Evolutionary conservation across 2,329 filamentous ascomycete genomes (phyloP).

Genomic region (Aureobasidium sp.): DNA sequence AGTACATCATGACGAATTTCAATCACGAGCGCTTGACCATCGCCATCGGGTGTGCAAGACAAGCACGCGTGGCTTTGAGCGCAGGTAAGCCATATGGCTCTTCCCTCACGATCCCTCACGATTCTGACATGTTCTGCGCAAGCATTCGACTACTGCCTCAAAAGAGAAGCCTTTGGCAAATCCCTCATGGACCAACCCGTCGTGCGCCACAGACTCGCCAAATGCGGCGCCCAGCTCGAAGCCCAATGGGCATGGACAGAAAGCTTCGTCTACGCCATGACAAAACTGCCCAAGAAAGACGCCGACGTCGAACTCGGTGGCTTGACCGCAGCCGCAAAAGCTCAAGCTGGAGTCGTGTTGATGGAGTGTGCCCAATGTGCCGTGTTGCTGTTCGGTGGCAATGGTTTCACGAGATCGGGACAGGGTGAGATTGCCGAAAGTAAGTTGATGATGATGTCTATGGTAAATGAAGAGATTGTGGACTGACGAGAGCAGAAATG

Average conservation of each 20-base stretch:
- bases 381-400: constrained; percentile 66
- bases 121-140: not conserved
- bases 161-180: constrained; percentile 62
- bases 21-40: constrained; percentile 69
- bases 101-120: not conserved
- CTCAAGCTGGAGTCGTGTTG: constrained; percentile 63
- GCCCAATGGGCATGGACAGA: constrained; percentile 67
- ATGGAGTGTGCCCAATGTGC: constrained; percentile 65
- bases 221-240: constrained; percentile 61
- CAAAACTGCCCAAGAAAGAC: constrained; percentile 51
- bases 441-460: constrained; percentile 36
- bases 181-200: constrained; percentile 67
- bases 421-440: constrained; percentile 66
- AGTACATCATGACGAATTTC: constrained; percentile 56
- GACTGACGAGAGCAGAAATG: constrained; percentile 43
- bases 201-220: constrained; percentile 65
- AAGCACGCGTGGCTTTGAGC: constrained; percentile 54
- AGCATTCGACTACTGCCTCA: constrained; percentile 57
- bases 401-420: constrained; percentile 62
- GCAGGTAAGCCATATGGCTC: constrained; percentile 23
- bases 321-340: constrained; percentile 65
- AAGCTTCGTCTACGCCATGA: constrained; percentile 62
- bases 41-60: constrained; percentile 55
- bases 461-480: not conserved
- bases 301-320: constrained; percentile 62